Evolutionary conservation across 1,139 yeast genomes (phyloP), one percentile per base, ranked within the genome.

Genomic region (Yamadazyma jaroonii): DNA sequence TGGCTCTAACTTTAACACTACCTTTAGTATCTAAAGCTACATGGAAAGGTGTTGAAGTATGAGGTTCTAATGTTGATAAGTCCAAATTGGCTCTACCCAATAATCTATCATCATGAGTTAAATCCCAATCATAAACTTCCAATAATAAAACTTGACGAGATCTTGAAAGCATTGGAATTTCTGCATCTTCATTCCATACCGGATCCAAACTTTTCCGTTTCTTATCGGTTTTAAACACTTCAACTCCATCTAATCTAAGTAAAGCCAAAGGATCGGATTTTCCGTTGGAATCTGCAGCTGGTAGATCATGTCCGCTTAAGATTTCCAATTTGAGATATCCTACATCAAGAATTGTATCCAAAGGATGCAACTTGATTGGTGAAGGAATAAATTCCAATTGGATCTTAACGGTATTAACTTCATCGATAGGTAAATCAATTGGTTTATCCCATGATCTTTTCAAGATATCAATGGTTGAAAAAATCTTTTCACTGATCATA

Each of bases 111-210:
- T 72, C 75, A 45, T 85, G 89, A 22, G 88, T 75, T 52, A 81
- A 71, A 59, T 84, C 92, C 92, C 92, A 84, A 58, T 84, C 94
- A 51, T 63, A 77, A 10, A 81, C 77, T 38, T 73, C 74, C 29
- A 81, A 49, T 31, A 60, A 44, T 22, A 82, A 53, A 17, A 64
- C 50, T 35, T 74, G 69, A 55, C 84, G 74, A 1, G 79, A 64
- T 57, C 87, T 77, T 0, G 92, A 82, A 23, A 75, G 67, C 44
- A 84, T 59, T 11, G 84, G 80, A 50, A 84, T 59, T n/a, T 68
- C 72, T 14, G 72, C 62, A 3, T 62, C 54, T 50, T 83, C 90
- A 53, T 83, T 80, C 86, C 88, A 84, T 5, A 66, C 65, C 23
- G 94, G 94, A 39, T 75, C 67, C 48, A 84, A 64, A 0, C 85